Evolutionary conservation across 345 rosid genomes (phyloP), one percentile per base, ranked within the genome.

Genomic region (Cardamine chenopodiifolia): DNA sequence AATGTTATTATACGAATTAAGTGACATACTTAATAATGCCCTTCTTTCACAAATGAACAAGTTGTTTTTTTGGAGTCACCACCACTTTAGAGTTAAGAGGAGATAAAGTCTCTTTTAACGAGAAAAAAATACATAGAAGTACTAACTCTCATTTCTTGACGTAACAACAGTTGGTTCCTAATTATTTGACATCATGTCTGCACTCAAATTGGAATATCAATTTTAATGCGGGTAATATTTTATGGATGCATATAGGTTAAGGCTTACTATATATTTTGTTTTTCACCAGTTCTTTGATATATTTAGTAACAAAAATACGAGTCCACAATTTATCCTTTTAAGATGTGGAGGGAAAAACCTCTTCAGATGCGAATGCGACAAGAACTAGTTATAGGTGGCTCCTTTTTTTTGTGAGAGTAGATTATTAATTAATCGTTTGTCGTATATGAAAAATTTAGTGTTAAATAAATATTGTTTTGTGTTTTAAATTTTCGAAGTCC

Each of bases 1-100:
- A 57, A 44, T 25, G 8, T 44, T 75, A 60, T 52, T 76, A 49
- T 62, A 62, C 34, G 59, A 62, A 62, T 54, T 23, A 31, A 48
- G 58, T 50, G 74, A 61, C 15, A 50, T 62, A 63, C 53, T 44
- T 61, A 17, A 25, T 53, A 25, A 60, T 62, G 29, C 29, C 48
- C 64, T 60, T 52, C 34, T 52, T 20, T 28, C 34, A 54, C 7
- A 37, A 28, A 14, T 29, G 28, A 28, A 68, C 5, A 52, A 31
- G 61, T 61, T 40, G 23, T 7, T 40, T 59, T 75, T 75, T 10
- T 68, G 22, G 17, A 75, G 22, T 40, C 57, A 61, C 47, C 67
- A 29, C 39, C 55, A 28, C 68, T 75, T 67, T 26, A 74, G 44
- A 39, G 52, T 50, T 23, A 20, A 32, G 25, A 19, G 19, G 15